Conservation (phyloP, 2,329 filamentous ascomycete species). For the Xylaria sp. region DNA sequence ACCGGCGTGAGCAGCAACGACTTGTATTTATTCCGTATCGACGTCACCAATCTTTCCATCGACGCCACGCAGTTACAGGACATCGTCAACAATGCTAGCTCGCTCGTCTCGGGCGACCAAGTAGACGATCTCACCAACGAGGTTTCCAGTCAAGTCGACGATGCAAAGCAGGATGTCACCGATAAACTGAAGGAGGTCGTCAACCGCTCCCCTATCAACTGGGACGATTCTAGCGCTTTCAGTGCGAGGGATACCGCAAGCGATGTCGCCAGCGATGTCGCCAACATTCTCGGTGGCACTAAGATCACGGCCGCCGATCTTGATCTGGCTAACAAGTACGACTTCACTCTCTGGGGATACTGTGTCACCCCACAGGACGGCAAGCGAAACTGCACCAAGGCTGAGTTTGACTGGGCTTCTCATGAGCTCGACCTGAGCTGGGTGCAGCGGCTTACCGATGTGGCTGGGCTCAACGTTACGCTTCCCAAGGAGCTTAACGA, state of each 20-base stretch:
- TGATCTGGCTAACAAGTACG: slow-evolving; percentile 79
- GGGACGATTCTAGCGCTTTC: slow-evolving; percentile 36
- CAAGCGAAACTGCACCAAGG: slow-evolving; percentile 74
- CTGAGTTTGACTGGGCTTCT: slow-evolving; percentile 81
- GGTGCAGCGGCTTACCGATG: slow-evolving; percentile 55
- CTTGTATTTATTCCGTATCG: slow-evolving; percentile 69
- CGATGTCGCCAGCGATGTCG: slow-evolving; percentile 24
- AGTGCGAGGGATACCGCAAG: slow-evolving; percentile 4
- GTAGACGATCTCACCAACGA: slow-evolving; percentile 22
- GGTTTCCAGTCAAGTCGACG: background rate
- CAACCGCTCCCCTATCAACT: slow-evolving; percentile 37
- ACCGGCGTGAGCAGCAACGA: slow-evolving; percentile 66
- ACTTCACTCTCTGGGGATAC: slow-evolving; percentile 87
- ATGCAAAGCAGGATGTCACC: slow-evolving; percentile 20
- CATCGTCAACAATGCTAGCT: slow-evolving; percentile 40
- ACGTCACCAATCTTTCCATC: slow-evolving; percentile 70
- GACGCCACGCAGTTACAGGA: slow-evolving; percentile 53
- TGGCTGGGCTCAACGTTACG: slow-evolving; percentile 65
- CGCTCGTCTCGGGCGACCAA: slow-evolving; percentile 27
- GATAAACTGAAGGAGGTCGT: slow-evolving; percentile 34
- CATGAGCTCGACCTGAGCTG: slow-evolving; percentile 69
- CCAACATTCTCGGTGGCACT: slow-evolving; percentile 44
- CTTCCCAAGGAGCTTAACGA: slow-evolving; percentile 75
- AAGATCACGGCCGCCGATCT: slow-evolving; percentile 70
- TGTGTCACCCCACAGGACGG: slow-evolving; percentile 72